Percentiles rank a stretch among this genome's conserved stretches.
phyloP scores from a whole-genome alignment of 2,329 filamentous ascomycete species.

The Scedosporium boydii region DNA sequence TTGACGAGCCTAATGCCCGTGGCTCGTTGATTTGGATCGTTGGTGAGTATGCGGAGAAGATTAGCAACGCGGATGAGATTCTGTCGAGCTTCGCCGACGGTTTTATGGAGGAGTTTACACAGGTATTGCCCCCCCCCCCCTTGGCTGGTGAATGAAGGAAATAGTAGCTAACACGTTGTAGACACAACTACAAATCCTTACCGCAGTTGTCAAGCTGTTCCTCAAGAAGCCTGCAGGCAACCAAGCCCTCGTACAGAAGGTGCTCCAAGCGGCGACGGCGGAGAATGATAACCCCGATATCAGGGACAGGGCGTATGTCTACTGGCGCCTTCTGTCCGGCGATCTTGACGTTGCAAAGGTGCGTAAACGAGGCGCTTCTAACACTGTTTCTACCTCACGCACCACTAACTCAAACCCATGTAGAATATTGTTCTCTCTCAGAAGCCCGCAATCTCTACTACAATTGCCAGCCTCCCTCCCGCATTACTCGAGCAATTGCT shows the following conservation, averaged over 20 bases:
- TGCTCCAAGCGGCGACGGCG: conserved; percentile 82
- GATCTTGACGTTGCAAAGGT: conserved; percentile 86
- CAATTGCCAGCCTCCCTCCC: conserved; percentile 80
- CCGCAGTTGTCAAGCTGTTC: conserved; percentile 94
- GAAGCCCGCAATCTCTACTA: conserved; percentile 88
- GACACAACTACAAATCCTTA: conserved; percentile 97
- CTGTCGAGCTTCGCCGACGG: conserved; percentile 82
- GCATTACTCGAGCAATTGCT: conserved; percentile 84
- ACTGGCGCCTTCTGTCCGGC: conserved; percentile 92
- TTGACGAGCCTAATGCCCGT: conserved; percentile 87
- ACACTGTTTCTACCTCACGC: background rate
- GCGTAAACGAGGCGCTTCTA: too few species aligned
- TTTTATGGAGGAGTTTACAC: conserved; percentile 94
- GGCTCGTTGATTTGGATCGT: conserved; percentile 97
- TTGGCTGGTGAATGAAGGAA: too few species aligned
- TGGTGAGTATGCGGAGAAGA: conserved; percentile 98
- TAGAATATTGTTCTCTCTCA: conserved; percentile 81
- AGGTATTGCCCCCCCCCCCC: conserved; percentile 38
- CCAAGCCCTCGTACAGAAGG: conserved; percentile 85
- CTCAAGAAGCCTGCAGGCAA: conserved; percentile 91
- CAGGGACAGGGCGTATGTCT: conserved; percentile 91
- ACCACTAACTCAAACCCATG: conserved; percentile 14
- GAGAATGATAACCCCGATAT: conserved; percentile 98
- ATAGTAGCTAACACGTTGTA: conserved; percentile 24
- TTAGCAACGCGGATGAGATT: conserved; percentile 96